Evolutionary conservation across 2,329 filamentous ascomycete species (phyloP).

Genomic region (Alternaria sp.): DNA sequence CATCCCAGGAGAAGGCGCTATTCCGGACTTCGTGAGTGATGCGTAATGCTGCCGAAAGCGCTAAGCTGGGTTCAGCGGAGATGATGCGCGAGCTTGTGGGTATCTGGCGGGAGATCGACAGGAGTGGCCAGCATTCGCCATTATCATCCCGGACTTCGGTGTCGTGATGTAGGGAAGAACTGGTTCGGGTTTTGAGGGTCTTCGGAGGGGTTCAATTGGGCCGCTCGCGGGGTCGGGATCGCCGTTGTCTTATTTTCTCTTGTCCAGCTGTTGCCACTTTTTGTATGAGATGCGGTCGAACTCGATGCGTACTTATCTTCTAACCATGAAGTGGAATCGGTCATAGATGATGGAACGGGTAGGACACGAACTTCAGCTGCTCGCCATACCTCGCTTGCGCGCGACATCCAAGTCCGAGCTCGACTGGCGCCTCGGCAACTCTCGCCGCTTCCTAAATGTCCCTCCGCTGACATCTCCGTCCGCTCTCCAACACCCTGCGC

Average conservation of each 20-base stretch:
- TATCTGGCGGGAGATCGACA: conserved; percentile 6
- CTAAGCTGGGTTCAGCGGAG: background rate
- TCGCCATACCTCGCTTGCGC: background rate
- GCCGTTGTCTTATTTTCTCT: background rate
- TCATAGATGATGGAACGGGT: background rate
- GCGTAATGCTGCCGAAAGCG: background rate
- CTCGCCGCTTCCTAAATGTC: background rate
- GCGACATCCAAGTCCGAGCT: background rate
- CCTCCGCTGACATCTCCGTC: background rate
- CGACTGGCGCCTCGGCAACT: background rate
- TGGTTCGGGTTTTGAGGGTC: background rate
- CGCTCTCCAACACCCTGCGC: background rate
- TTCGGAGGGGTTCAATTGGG: background rate
- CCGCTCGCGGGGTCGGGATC: background rate
- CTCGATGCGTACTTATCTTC: background rate
- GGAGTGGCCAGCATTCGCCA: background rate
- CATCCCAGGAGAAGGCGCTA: background rate
- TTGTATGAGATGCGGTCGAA: background rate
- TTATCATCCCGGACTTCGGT: background rate
- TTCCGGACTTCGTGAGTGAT: background rate
- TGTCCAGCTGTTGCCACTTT: background rate
- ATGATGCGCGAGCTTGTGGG: background rate
- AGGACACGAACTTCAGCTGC: background rate
- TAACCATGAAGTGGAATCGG: background rate
- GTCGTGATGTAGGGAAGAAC: background rate